phyloP scores from a whole-genome alignment of 441 rosid species.

The Manihot esculenta region DNA sequence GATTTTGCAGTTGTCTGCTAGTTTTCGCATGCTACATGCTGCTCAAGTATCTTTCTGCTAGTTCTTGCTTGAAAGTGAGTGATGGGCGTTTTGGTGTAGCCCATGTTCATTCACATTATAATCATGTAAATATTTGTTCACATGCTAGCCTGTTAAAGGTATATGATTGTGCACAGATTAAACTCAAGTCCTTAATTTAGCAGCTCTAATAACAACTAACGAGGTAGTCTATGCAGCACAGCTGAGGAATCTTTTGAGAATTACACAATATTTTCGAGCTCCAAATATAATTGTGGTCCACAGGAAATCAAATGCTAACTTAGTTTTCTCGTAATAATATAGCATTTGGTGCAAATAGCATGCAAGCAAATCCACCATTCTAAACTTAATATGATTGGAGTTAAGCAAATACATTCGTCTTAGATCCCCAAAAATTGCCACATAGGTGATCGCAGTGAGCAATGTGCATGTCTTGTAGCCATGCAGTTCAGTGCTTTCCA shows the following conservation, averaged over 20 bases:
- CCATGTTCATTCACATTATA: not conserved
- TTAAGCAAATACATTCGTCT: no score
- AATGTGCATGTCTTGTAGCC: no score
- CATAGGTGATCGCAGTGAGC: no score
- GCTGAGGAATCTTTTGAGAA: not conserved
- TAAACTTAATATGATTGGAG: no score
- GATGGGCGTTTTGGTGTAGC: slow-evolving; percentile 10
- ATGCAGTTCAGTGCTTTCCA: no score
- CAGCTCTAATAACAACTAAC: not conserved
- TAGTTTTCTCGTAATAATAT: no score
- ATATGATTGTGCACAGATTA: not conserved
- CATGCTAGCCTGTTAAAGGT: not conserved
- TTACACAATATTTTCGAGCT: not conserved
- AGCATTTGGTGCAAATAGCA: no score
- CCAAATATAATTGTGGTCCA: no score
- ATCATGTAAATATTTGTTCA: slow-evolving; percentile 16
- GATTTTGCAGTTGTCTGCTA: slow-evolving; percentile 7
- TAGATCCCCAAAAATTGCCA: no score
- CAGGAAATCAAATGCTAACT: no score
- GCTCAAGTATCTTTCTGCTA: not conserved
- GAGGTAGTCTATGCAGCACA: not conserved
- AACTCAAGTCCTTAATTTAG: not conserved
- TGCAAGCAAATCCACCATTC: no score
- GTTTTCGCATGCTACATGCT: not conserved
- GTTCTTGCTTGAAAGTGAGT: not conserved